Base-by-base conservation (phyloP, 805 yeast genomes). In the Wickerhamomyces rabaulensis region DNA sequence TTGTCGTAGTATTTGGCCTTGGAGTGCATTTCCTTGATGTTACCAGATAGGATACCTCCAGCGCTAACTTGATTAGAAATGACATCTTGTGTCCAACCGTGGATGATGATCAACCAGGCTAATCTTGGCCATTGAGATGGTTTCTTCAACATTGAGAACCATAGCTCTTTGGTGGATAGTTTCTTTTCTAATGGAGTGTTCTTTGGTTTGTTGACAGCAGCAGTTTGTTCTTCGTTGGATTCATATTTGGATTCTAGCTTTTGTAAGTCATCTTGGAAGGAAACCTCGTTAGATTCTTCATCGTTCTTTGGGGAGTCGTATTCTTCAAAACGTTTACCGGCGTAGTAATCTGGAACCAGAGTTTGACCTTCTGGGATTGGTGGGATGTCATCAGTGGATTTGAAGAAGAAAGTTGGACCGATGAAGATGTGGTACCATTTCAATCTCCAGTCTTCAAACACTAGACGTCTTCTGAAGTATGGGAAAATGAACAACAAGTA, bases 31-130 rank as follows among this genome's bases (percentile, higher is more conserved):
- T 57, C 64, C 41, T 67, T 64, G 42, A 83, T 65, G 52, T 73
- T 71, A 47, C 74, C 75, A 26, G 78, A 62, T 47, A 81, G 65
- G 36, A 60, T 52, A 49, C 71, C 74, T 29, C 52, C 58, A 29
- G 52, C 50, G 42, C 54, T 50, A 42, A 72, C 66, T 62, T 81
- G 87, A 41, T 62, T 56, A 10, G 64, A 33, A 46, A 84, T 76
- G 47, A 84, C 80, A 64, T 85, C 91, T 60, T 78, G 78, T 50
- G 75, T 73, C 62, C 80, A 74, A 43, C 91, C 90, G 51, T 80
- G 85, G 41, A 74, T 65, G 7, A 77, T 44, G 19, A 79, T 52
- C 52, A 78, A 65, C 74, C 77, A 74, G 7, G 71, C 7, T 17
- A 82, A 68, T 21, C 51, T 56, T 17, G 78, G 81, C 86, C 86